Evolutionary conservation across 768 basidiomycete species (phyloP).

Genomic region (Obba rivulosa): DNA sequence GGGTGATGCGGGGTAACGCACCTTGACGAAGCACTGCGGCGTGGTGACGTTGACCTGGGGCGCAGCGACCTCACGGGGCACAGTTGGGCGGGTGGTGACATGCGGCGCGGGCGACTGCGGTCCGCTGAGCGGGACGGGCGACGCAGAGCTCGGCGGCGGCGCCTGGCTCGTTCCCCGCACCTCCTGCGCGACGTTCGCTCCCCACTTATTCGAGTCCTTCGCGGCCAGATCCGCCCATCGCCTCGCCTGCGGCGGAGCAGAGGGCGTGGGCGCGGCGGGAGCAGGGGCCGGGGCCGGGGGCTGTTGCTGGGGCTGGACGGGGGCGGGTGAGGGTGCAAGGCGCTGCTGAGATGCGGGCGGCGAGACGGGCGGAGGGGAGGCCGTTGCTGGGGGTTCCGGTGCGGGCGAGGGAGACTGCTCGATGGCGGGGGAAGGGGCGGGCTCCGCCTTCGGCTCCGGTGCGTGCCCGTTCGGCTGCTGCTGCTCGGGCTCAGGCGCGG

Average conservation of each 20-base stretch:
- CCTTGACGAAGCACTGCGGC: slow-evolving; percentile 91
- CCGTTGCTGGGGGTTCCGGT: slow-evolving; percentile 21
- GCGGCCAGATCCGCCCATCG: slow-evolving; percentile 94
- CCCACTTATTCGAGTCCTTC: slow-evolving; percentile 79
- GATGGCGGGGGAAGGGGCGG: slow-evolving; percentile 22
- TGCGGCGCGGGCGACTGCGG: slow-evolving; percentile 31
- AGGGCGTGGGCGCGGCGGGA: slow-evolving; percentile 27
- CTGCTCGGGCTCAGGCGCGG: slow-evolving; percentile 38
- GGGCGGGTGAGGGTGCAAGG: slow-evolving; percentile 28
- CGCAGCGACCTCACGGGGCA: slow-evolving; percentile 48
- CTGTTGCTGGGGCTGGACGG: slow-evolving; percentile 20
- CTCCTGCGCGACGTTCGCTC: slow-evolving; percentile 71
- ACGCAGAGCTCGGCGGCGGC: slow-evolving; percentile 36
- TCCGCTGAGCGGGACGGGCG: slow-evolving; percentile 20
- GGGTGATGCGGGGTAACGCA: slow-evolving; percentile 26
- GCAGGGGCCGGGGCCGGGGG: slow-evolving; percentile 24
- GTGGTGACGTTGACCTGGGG: slow-evolving; percentile 46
- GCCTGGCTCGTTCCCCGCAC: slow-evolving; percentile 73
- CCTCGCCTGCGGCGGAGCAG: slow-evolving; percentile 50
- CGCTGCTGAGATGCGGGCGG: slow-evolving; percentile 24
- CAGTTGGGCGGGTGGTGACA: slow-evolving; percentile 29
- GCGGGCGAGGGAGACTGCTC: slow-evolving; percentile 27
- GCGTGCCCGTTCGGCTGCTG: slow-evolving; percentile 37
- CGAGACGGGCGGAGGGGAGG: slow-evolving; percentile 25
- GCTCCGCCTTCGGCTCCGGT: slow-evolving; percentile 26